These are phyloP conservation scores for Dactylellina haptotyla DNA, from an alignment of 2,329 filamentous ascomycete species.

Conservation along the genomic window DNA sequence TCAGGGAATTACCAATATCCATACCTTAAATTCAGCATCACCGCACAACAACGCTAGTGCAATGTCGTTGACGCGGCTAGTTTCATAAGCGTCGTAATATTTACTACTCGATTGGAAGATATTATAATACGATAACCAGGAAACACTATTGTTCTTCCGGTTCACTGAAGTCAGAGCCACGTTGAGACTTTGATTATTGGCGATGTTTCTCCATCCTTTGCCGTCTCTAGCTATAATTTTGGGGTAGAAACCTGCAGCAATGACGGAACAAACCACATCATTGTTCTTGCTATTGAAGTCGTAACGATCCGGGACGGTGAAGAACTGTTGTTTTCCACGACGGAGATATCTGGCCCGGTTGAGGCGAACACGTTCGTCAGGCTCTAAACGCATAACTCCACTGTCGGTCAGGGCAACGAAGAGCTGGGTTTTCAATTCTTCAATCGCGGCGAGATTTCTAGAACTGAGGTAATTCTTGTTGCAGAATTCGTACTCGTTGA, in stretches of 20 bases:
- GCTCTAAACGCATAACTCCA: slow-evolving; percentile 79
- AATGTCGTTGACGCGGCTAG: slow-evolving; percentile 81
- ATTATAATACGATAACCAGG: slow-evolving; percentile 93
- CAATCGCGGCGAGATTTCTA: slow-evolving; percentile 90
- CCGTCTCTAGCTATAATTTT: slow-evolving; percentile 86
- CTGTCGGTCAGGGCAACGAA: slow-evolving; percentile 85
- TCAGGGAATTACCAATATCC: slow-evolving; percentile 55
- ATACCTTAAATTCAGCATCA: slow-evolving; percentile 84
- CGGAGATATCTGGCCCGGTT: slow-evolving; percentile 66
- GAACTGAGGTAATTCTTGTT: slow-evolving; percentile 90
- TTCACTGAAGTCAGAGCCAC: slow-evolving; percentile 91
- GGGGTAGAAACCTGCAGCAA: slow-evolving; percentile 95
- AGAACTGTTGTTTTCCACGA: slow-evolving; percentile 71
- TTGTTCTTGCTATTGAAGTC: slow-evolving; percentile 84
- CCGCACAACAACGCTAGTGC: slow-evolving; percentile 85
- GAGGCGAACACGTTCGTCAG: slow-evolving; percentile 75
- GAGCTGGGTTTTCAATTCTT: slow-evolving; percentile 93
- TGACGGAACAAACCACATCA: slow-evolving; percentile 78
- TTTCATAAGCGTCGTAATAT: slow-evolving; percentile 91
- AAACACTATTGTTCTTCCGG: slow-evolving; percentile 71
- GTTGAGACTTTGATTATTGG: slow-evolving; percentile 90
- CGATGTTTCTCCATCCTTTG: slow-evolving; percentile 88
- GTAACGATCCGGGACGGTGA: slow-evolving; percentile 79
- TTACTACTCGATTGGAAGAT: slow-evolving; percentile 88
- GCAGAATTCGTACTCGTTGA: slow-evolving; percentile 88